Evolutionary conservation across 495 filamentous ascomycete genomes (phyloP).

Genomic region (Glonium stellatum): DNA sequence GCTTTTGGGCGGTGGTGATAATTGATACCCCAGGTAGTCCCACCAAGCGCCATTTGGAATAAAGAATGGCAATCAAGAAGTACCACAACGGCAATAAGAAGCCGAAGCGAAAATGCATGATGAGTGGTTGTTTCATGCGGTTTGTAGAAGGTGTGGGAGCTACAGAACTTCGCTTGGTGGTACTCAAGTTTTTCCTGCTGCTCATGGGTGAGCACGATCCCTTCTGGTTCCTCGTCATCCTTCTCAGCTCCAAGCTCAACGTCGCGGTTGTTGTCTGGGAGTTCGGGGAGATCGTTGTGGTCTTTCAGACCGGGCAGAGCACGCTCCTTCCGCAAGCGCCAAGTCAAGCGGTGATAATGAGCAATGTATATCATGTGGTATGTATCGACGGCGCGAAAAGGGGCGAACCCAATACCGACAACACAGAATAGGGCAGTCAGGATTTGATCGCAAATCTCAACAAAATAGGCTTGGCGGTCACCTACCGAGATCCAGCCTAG

Average conservation of each 20-base stretch:
- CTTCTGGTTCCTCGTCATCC: conserved; percentile 34
- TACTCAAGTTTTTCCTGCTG: conserved; percentile 59
- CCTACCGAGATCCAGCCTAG: conserved; percentile 71
- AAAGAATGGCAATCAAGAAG: conserved; percentile 67
- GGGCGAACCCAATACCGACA: conserved; percentile 68
- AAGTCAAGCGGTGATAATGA: conserved; percentile 59
- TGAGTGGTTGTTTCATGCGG: conserved; percentile 76
- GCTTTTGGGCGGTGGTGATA: conserved; percentile 58
- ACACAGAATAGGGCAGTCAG: conserved; percentile 71
- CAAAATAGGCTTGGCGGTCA: conserved; percentile 57
- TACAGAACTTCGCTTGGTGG: conserved; percentile 68
- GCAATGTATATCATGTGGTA: conserved; percentile 74
- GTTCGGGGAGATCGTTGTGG: conserved; percentile 60
- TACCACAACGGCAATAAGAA: conserved; percentile 65
- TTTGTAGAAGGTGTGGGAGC: conserved; percentile 76
- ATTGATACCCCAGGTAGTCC: conserved; percentile 65
- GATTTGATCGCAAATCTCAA: conserved; percentile 70
- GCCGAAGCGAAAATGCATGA: conserved; percentile 63
- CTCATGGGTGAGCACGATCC: conserved; percentile 51
- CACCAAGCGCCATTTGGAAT: conserved; percentile 68
- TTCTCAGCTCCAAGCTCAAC: conserved; percentile 7
- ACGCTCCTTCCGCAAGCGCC: conserved; percentile 57
- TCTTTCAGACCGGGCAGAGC: conserved; percentile 57
- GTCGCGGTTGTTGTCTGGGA: conserved; percentile 8
- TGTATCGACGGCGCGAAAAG: conserved; percentile 68